Percentiles rank a stretch among this genome's conserved stretches.
phyloP scores from a whole-genome alignment of 371 early-diverging fungal genomes.

The Rhizopus stolonifer region DNA sequence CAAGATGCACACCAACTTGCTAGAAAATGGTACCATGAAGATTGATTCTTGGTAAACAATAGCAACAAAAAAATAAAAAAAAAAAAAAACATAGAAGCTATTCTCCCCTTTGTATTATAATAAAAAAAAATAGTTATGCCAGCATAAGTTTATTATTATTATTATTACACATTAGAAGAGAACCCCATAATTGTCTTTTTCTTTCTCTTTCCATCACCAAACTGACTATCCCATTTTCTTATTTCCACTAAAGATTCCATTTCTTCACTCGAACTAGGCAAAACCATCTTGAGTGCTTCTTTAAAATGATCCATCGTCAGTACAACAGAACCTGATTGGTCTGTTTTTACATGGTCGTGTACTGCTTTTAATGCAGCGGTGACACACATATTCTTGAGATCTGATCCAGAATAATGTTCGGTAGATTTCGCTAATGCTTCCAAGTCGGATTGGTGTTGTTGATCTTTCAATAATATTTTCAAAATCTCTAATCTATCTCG shows the following conservation, averaged over 20 bases:
- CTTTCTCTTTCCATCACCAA: slow-evolving; percentile 73
- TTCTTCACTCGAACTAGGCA: slow-evolving; percentile 85
- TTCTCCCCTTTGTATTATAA: background rate
- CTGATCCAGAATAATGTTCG: slow-evolving; percentile 91
- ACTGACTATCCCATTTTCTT: slow-evolving; percentile 85
- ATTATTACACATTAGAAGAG: too few relatives aligned
- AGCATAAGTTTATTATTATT: too few relatives aligned
- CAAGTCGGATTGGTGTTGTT: slow-evolving; percentile 61
- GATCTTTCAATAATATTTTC: slow-evolving; percentile 75
- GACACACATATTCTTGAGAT: slow-evolving; percentile 97
- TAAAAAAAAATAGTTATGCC: too few relatives aligned
- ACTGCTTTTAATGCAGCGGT: slow-evolving; percentile 84
- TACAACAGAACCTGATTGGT: slow-evolving; percentile 7
- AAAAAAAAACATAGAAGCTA: background rate
- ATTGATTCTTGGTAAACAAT: slow-evolving; percentile 48
- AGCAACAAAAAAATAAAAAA: background rate
- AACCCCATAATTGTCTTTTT: slow-evolving; percentile 39
- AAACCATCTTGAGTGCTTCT: slow-evolving; percentile 75
- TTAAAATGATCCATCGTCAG: slow-evolving; percentile 70
- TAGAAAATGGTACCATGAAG: slow-evolving; percentile 59
- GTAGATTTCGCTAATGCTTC: slow-evolving; percentile 69
- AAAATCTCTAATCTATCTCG: slow-evolving; percentile 83
- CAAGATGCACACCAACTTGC: slow-evolving; percentile 54
- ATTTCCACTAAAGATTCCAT: slow-evolving; percentile 82
- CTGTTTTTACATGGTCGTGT: slow-evolving; percentile 47